These are phyloP conservation scores for Diaporthe batatas DNA, from an alignment of 2,329 filamentous ascomycete species.

Conservation along the genomic window DNA sequence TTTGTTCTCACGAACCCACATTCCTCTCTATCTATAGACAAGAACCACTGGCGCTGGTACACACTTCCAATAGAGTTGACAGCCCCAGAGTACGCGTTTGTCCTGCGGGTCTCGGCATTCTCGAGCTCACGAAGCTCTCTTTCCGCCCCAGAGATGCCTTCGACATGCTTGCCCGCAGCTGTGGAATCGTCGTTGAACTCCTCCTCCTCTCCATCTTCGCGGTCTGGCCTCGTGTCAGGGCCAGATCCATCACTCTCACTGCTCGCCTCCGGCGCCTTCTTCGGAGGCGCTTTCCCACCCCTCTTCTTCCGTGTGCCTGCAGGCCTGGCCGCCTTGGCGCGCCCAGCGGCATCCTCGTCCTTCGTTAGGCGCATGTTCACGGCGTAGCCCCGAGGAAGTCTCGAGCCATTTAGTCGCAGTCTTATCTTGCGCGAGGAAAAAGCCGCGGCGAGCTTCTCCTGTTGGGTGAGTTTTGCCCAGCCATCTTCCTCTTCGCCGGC, in stretches of 20 bases:
- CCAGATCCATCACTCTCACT: constrained; percentile 41
- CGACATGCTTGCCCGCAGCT: constrained; percentile 40
- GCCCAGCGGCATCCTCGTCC: constrained; percentile 39
- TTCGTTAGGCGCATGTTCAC: constrained; percentile 66
- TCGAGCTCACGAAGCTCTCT: constrained; percentile 60
- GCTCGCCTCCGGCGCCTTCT: constrained; percentile 46
- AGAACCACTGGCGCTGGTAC: constrained; percentile 76
- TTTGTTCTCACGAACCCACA: constrained; percentile 67
- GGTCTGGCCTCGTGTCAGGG: not conserved
- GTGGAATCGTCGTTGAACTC: constrained; percentile 45
- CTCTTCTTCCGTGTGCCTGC: constrained; percentile 18
- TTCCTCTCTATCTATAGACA: constrained; percentile 70
- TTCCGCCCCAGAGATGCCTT: constrained; percentile 53
- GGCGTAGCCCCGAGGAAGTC: constrained; percentile 66
- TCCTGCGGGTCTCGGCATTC: constrained; percentile 66
- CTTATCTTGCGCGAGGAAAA: constrained; percentile 70
- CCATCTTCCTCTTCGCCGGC: not conserved
- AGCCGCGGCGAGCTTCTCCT: constrained; percentile 63
- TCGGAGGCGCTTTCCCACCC: not conserved
- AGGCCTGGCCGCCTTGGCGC: constrained; percentile 34
- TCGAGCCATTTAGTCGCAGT: constrained; percentile 66
- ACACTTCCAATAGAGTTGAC: constrained; percentile 75
- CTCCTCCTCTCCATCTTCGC: constrained; percentile 30
- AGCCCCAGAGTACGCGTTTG: constrained; percentile 77
- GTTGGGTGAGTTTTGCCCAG: constrained; percentile 50